Conservation (phyloP, 345 rosid species). For the Hibiscus tridactylites region DNA sequence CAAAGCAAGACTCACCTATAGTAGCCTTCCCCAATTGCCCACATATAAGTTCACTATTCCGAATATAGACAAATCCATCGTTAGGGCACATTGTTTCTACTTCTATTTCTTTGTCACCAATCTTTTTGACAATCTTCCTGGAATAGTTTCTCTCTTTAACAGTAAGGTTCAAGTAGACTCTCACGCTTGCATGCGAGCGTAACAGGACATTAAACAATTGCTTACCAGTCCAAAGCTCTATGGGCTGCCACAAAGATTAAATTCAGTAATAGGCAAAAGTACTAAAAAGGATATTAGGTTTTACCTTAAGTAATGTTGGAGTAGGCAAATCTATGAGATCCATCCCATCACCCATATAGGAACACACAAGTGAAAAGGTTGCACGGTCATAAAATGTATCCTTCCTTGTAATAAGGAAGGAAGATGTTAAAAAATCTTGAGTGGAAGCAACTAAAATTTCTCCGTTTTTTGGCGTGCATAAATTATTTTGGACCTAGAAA, state of each 20-base stretch:
- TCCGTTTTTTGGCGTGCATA: conserved; percentile 99
- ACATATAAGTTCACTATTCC: conserved; percentile 87
- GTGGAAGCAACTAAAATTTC: conserved; percentile 96
- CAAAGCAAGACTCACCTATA: conserved; percentile 44
- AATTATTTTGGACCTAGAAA: conserved; percentile 88
- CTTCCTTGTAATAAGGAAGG: conserved; percentile 90
- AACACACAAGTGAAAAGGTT: conserved; percentile 74
- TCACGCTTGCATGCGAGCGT: conserved; percentile 71
- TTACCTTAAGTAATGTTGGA: conserved; percentile 81
- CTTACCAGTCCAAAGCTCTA: conserved; percentile 99
- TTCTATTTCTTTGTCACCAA: conserved; percentile 42
- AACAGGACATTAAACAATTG: conserved; percentile 76
- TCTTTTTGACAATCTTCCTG: conserved; percentile 23
- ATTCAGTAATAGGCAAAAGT: conserved; percentile 15
- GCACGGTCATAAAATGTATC: conserved; percentile 98
- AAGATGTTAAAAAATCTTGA: conserved; percentile 90
- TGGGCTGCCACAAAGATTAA: conserved; percentile 43
- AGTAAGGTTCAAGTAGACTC: conserved; percentile 66
- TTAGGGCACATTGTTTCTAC: conserved; percentile 80
- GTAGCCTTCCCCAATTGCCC: conserved; percentile 98
- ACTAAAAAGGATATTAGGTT: background rate
- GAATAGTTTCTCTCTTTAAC: conserved; percentile 82
- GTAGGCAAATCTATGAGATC: conserved; percentile 85
- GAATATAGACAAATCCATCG: conserved; percentile 92
- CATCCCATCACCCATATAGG: conserved; percentile 87